phyloP scores from a whole-genome alignment of 1,284 basidiomycete species.

The Exobasidium cylindrosporum region DNA sequence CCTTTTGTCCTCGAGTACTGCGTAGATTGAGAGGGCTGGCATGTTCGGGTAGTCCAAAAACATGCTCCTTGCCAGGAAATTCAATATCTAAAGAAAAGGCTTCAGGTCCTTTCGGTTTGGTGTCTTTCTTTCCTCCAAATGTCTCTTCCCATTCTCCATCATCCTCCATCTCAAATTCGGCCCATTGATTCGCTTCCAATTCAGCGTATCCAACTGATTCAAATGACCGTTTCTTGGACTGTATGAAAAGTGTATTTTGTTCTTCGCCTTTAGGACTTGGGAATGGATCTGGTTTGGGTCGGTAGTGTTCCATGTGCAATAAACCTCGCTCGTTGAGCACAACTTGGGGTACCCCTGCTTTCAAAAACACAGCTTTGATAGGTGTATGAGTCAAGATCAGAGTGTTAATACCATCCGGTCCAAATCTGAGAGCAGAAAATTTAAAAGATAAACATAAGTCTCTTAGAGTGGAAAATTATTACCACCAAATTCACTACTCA shows the following conservation, averaged over 20 bases:
- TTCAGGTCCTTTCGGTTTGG: conserved; percentile 97
- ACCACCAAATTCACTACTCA: neutral
- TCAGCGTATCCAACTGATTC: conserved; percentile 4
- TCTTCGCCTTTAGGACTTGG: conserved; percentile 32
- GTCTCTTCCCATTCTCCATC: conserved; percentile 81
- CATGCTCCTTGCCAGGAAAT: conserved; percentile 83
- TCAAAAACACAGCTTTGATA: conserved; percentile 59
- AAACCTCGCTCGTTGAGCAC: conserved; percentile 85
- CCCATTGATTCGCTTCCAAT: conserved; percentile 28
- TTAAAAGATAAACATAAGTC: neutral
- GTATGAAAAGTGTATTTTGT: conserved; percentile 26
- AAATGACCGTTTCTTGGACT: conserved; percentile 30
- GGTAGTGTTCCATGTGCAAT: conserved; percentile 96
- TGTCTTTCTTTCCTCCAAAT: conserved; percentile 80
- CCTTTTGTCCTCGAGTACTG: conserved; percentile 35
- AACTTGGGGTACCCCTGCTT: conserved; percentile 72
- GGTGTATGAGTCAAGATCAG: conserved; percentile 37
- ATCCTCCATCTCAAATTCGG: conserved; percentile 59
- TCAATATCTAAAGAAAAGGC: conserved; percentile 86
- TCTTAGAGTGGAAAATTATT: neutral
- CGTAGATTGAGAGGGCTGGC: conserved; percentile 86
- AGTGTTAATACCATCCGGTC: conserved; percentile 24
- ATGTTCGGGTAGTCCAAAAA: conserved; percentile 96
- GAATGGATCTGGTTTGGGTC: conserved; percentile 46
- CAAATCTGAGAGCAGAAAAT: conserved; percentile 23